Evolutionary conservation across 129 eudicot genomes (phyloP), one percentile per base, ranked within the genome.

Genomic region (Lonicera japonica): DNA sequence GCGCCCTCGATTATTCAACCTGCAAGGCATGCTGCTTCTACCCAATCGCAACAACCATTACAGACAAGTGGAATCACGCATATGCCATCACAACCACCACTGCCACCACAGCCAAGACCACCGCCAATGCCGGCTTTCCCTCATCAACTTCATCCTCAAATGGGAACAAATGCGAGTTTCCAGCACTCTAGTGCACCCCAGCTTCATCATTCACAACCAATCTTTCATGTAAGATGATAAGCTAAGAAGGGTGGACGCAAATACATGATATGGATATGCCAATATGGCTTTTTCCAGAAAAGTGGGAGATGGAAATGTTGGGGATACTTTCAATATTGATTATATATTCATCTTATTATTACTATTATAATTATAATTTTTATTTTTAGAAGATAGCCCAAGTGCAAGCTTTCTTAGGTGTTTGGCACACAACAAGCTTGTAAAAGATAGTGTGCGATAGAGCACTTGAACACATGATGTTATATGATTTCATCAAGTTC

Each of bases 121-220:
- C 76, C 86, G 40, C 75, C 83, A 65, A 73, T 82, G 80, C 81
- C 79, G 15, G 24, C 73, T 65, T 88, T 79, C 58, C 73, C 77
- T 72, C 89, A 88, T 72, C 97, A 91, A 57, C 84, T 81, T 63
- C 61, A 43, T 43, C 50, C 86, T 61, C 94, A 80, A 40, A 74
- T 86, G 86, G 87, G 95, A 29, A 79, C 76, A 11, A 80, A 68
- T 73, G 17, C 76, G 62, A 81, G 83, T 58, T 91, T 72, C 62
- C 97, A 77, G 82, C 95, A 82, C 61, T 76, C 87, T 23, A 79
- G 78, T 63, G 69, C 80, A 60, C 83, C 83, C 8, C 97, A 82
- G 61, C 41, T 86, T 69, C 96, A 84, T 55, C 96, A 81, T 87
- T 75, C 90, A 41, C 97, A 87, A 69, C 80, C 86, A 61, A 73